Conservation (phyloP, 1,284 basidiomycete species). For the Cerrena zonata region DNA sequence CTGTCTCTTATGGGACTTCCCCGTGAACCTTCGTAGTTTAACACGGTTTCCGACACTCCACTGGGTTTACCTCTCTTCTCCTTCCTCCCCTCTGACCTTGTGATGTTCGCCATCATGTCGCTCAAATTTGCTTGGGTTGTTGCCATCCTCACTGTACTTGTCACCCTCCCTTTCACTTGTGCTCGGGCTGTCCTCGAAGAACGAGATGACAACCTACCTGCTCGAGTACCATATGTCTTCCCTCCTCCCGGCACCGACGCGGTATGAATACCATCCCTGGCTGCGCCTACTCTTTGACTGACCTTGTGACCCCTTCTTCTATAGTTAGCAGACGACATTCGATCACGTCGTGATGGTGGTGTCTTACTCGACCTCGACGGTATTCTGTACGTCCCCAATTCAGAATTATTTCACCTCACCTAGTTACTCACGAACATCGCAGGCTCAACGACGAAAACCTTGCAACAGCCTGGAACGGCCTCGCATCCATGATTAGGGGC, state of each 20-base stretch:
- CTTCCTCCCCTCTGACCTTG: not conserved
- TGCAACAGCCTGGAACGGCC: slow-evolving; percentile 20
- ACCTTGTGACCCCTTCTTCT: not conserved
- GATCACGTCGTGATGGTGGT: slow-evolving; percentile 16
- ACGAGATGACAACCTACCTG: slow-evolving; percentile 13
- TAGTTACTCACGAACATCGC: not conserved
- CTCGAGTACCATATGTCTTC: slow-evolving; percentile 24
- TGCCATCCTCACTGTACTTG: not conserved
- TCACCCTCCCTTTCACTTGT: not conserved
- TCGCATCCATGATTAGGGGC: slow-evolving; percentile 19
- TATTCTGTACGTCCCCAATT: slow-evolving; percentile 13
- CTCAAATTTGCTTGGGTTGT: not conserved
- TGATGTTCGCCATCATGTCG: not conserved
- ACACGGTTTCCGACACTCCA: too few relatives aligned
- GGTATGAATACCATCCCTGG: slow-evolving; percentile 8
- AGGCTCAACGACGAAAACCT: slow-evolving; percentile 18
- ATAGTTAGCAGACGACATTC: slow-evolving; percentile 20
- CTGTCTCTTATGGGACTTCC: not conserved
- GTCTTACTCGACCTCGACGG: slow-evolving; percentile 21
- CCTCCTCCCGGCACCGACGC: slow-evolving; percentile 20
- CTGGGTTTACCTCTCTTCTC: not conserved
- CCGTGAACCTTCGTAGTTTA: not conserved
- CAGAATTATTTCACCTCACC: not conserved
- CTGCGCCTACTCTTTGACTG: not conserved
- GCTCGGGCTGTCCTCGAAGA: not conserved